Percentiles rank a stretch among this genome's conserved stretches.
Evolutionary conservation across 805 yeast genomes (phyloP).

Genomic region (Kodamaea jinghongensis): DNA sequence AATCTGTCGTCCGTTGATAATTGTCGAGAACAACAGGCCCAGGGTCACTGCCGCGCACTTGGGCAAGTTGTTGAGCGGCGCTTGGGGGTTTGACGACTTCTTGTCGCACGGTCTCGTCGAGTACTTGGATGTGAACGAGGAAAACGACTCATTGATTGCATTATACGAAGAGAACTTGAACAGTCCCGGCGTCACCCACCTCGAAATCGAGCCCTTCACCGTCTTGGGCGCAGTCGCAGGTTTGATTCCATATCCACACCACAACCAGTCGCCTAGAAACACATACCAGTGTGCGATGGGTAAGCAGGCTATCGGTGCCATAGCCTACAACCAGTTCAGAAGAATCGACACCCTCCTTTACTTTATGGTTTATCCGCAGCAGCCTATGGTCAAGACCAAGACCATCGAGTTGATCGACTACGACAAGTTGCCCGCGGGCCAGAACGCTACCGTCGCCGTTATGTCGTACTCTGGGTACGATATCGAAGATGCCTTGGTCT

Average conservation of each 20-base stretch:
- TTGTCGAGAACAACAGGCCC: slow-evolving; percentile 70
- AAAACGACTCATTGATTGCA: slow-evolving; percentile 17
- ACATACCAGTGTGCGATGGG: slow-evolving; percentile 97
- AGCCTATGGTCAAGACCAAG: slow-evolving; percentile 97
- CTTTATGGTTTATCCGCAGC: slow-evolving; percentile 98
- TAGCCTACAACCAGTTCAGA: slow-evolving; percentile 93
- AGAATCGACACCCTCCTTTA: slow-evolving; percentile 93
- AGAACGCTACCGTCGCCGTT: slow-evolving; percentile 97
- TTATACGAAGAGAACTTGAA: slow-evolving; percentile 57
- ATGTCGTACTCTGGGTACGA: slow-evolving; percentile 99
- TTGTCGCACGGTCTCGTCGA: slow-evolving; percentile 84
- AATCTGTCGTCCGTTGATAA: slow-evolving; percentile 93
- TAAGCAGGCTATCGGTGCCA: slow-evolving; percentile 99
- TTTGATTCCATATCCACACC: slow-evolving; percentile 88
- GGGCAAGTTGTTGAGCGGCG: slow-evolving; percentile 57
- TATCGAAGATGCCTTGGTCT: slow-evolving; percentile 96
- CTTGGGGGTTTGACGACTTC: slow-evolving; percentile 88
- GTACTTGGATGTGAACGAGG: slow-evolving; percentile 76
- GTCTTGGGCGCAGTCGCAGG: slow-evolving; percentile 93
- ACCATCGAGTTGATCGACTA: slow-evolving; percentile 94
- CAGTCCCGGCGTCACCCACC: slow-evolving; percentile 57
- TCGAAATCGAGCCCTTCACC: slow-evolving; percentile 95
- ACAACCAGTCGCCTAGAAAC: slow-evolving; percentile 88
- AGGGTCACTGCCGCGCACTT: slow-evolving; percentile 74
- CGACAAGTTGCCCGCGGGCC: slow-evolving; percentile 97